Conservation (phyloP, 768 basidiomycete species). For the Psilocybe sp. region DNA sequence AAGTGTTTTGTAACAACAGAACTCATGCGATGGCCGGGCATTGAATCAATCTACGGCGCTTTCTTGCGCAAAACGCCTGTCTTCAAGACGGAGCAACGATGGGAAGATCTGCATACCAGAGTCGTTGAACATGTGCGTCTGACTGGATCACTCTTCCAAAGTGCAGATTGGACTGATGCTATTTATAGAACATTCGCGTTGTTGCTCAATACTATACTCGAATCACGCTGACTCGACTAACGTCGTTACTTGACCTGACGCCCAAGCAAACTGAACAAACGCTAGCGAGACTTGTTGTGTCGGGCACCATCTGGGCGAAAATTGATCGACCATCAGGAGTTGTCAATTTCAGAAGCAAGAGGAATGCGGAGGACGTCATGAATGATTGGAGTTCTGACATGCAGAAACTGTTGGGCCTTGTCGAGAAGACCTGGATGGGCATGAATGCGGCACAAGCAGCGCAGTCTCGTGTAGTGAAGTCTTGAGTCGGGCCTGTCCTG, state of each 20-base stretch:
- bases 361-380: slow-evolving; percentile 88
- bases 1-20: slow-evolving; percentile 93
- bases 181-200: slow-evolving; percentile 86
- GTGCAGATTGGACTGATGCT: slow-evolving; percentile 4
- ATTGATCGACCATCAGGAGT: slow-evolving; percentile 90
- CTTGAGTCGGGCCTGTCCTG: slow-evolving; percentile 19
- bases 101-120: slow-evolving; percentile 93
- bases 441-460: slow-evolving; percentile 89
- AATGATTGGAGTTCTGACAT: slow-evolving; percentile 99
- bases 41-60: slow-evolving; percentile 83
- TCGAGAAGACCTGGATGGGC: slow-evolving; percentile 99
- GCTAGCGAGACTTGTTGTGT: slow-evolving; percentile 86
- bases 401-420: slow-evolving; percentile 83
- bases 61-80: slow-evolving; percentile 79
- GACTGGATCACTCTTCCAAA: neutral
- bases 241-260: slow-evolving; percentile 83
- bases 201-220: slow-evolving; percentile 93
- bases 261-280: slow-evolving; percentile 82
- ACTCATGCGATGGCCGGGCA: slow-evolving; percentile 96
- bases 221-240: slow-evolving; percentile 81
- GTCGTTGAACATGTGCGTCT: slow-evolving; percentile 91
- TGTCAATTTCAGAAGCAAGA: slow-evolving; percentile 81
- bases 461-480: slow-evolving; percentile 54
- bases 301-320: slow-evolving; percentile 90
- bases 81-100: slow-evolving; percentile 75